Percentiles rank a stretch among this genome's conserved stretches.
phyloP scores from a whole-genome alignment of 2,329 filamentous ascomycete species.

The Fusarium sterilihyphosum region DNA sequence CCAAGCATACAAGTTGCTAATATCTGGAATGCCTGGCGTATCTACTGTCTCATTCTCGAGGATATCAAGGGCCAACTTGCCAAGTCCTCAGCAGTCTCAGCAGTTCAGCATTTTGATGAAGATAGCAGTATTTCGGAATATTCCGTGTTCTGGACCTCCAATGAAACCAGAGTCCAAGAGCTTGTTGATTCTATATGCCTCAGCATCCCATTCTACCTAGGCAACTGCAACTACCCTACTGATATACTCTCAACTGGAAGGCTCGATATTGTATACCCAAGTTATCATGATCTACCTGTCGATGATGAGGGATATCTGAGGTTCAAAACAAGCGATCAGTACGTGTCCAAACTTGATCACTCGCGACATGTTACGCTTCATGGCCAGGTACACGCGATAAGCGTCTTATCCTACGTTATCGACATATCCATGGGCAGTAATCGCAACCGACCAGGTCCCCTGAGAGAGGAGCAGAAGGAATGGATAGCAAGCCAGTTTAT shows the following conservation, averaged over 20 bases:
- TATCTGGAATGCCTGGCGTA: constrained; percentile 31
- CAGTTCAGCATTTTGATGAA: accelerated
- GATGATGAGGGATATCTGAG: background rate
- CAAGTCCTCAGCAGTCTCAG: accelerated
- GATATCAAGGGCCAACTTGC: background rate
- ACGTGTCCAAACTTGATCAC: constrained; percentile 17
- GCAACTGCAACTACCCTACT: background rate
- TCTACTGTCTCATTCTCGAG: constrained; percentile 6
- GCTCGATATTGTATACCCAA: background rate
- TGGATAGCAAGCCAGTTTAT: constrained; percentile 16
- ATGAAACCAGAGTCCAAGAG: background rate
- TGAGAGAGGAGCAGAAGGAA: background rate
- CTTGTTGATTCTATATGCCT: constrained; percentile 13
- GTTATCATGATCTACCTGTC: constrained; percentile 11
- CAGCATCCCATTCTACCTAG: constrained; percentile 34
- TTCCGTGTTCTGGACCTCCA: background rate
- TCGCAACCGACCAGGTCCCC: background rate
- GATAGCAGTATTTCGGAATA: accelerated
- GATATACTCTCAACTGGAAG: background rate
- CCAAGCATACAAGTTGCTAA: constrained; percentile 28
- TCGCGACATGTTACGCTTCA: constrained; percentile 12
- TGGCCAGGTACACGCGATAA: constrained; percentile 8
- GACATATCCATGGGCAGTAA: background rate
- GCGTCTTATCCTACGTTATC: background rate
- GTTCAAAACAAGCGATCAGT: background rate